Evolutionary conservation across 2,329 filamentous ascomycete genomes (phyloP).

Genomic region (Paecilomyces dactylethromorphus): DNA sequence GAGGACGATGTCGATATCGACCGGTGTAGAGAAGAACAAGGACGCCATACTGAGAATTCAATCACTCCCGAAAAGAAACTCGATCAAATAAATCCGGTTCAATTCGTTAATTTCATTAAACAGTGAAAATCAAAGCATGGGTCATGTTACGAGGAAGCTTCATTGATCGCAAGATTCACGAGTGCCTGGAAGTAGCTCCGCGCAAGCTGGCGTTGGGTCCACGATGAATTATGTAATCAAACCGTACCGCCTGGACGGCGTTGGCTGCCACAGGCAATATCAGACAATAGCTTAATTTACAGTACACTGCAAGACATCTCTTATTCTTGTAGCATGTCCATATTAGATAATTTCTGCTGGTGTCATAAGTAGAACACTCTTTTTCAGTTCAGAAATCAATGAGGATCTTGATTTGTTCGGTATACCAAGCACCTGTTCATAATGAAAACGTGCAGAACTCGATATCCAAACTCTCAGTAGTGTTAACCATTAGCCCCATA

Average conservation of each 20-base stretch:
- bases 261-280: not conserved
- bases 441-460: not conserved
- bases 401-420: not conserved
- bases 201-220: conserved; percentile 1
- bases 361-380: not conserved
- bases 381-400: not conserved
- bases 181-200: not conserved
- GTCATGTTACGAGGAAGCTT: conserved; percentile 1
- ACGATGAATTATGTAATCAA: conserved; percentile 11
- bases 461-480: not conserved
- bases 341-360: not conserved
- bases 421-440: not conserved
- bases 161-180: conserved; percentile 5
- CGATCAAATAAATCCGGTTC: not conserved
- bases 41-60: conserved; percentile 67
- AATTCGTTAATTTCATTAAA: conserved; percentile 3
- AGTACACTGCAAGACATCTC: not conserved
- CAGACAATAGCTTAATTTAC: too few relatives aligned
- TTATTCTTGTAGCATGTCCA: not conserved
- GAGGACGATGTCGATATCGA: conserved; percentile 98
- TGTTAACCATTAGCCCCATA: too few relatives aligned
- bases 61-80: not conserved
- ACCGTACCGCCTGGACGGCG: conserved; percentile 1
- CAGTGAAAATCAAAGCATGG: conserved; percentile 11
- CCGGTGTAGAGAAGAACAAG: conserved; percentile 96